These are phyloP conservation scores for Phialophora expanda DNA, from an alignment of 2,329 filamentous ascomycete genomes.

Conservation along the genomic window DNA sequence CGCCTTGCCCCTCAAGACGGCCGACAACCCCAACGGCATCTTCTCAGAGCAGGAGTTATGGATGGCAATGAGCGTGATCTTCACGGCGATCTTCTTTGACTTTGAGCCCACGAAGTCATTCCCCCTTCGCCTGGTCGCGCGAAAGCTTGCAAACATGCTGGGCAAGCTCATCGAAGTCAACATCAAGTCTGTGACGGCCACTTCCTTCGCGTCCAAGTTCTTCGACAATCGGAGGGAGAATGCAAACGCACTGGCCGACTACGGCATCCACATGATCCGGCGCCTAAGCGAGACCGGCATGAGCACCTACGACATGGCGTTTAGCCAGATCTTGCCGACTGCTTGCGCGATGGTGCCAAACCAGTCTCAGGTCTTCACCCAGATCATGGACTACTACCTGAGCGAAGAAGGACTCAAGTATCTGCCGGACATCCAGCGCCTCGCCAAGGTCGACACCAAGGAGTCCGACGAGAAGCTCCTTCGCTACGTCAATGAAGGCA, in stretches of 20 bases:
- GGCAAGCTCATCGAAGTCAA: conserved; percentile 67
- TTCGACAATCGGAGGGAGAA: conserved; percentile 57
- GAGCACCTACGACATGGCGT: conserved; percentile 69
- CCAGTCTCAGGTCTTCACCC: conserved; percentile 73
- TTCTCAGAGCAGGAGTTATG: conserved; percentile 65
- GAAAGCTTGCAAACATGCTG: conserved; percentile 63
- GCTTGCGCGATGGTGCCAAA: conserved; percentile 71
- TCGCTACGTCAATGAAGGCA: conserved; percentile 73
- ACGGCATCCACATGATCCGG: conserved; percentile 70
- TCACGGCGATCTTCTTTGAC: conserved; percentile 69
- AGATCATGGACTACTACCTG: conserved; percentile 75
- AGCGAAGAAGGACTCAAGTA: conserved; percentile 61
- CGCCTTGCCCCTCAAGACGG: conserved; percentile 61
- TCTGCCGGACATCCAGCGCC: conserved; percentile 64
- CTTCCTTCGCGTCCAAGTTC: conserved; percentile 61
- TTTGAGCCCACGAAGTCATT: conserved; percentile 71
- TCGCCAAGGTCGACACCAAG: conserved; percentile 61
- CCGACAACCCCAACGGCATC: conserved; percentile 56
- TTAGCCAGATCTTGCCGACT: conserved; percentile 71
- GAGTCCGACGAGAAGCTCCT: conserved; percentile 68
- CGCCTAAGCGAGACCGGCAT: conserved; percentile 68
- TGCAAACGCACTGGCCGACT: conserved; percentile 63
- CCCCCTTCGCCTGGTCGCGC: conserved; percentile 64
- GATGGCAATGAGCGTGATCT: conserved; percentile 68
- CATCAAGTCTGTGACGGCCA: conserved; percentile 64